These are phyloP conservation scores for Waltergamsia citrina DNA, from an alignment of 2,329 filamentous ascomycete species.

Conservation along the genomic window DNA sequence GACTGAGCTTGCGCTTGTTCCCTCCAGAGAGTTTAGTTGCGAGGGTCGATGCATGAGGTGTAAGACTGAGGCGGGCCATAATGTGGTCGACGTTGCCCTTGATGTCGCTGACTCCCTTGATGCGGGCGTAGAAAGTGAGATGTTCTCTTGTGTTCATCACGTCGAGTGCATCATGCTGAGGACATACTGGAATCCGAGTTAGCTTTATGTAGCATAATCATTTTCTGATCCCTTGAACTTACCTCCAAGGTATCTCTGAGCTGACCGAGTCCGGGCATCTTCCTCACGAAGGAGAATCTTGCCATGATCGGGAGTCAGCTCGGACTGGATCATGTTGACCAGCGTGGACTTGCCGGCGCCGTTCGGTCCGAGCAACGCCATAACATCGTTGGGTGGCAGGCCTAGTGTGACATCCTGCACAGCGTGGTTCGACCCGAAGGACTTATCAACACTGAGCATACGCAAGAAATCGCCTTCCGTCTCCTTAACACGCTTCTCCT, in stretches of 20 bases:
- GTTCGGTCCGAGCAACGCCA: conserved; percentile 76
- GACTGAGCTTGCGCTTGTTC: conserved; percentile 88
- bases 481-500: conserved; percentile 53
- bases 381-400: conserved; percentile 65
- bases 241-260: neutral
- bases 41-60: conserved; percentile 62
- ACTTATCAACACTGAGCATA: conserved; percentile 63
- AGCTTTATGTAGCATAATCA: no score
- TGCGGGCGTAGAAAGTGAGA: conserved; percentile 75
- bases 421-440: conserved; percentile 60
- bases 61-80: conserved; percentile 67
- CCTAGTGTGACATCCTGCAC: conserved; percentile 76
- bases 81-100: conserved; percentile 70
- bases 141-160: conserved; percentile 85
- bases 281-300: neutral
- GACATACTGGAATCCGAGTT: no score
- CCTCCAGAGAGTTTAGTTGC: conserved; percentile 75
- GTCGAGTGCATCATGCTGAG: conserved; percentile 82
- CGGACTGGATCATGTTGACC: conserved; percentile 73
- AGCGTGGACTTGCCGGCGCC: conserved; percentile 81
- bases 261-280: neutral
- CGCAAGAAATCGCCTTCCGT: conserved; percentile 51
- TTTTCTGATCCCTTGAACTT: no score
- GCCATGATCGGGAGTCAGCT: conserved; percentile 52
- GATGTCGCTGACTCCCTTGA: conserved; percentile 67